phyloP scores from a whole-genome alignment of 805 yeast genomes.

The Kodamaea hsintzibuensis region DNA sequence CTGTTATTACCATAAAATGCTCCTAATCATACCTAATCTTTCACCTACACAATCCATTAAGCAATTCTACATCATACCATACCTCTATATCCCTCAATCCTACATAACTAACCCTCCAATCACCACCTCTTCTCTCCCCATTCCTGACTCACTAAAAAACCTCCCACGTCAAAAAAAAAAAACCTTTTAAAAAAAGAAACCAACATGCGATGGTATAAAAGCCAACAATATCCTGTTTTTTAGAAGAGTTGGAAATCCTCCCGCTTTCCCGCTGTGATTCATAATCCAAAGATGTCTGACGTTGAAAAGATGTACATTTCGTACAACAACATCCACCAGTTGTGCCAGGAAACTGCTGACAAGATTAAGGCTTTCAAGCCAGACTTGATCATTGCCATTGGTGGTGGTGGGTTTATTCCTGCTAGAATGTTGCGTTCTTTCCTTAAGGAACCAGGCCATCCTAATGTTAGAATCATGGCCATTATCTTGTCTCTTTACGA shows the following conservation, averaged over 20 bases:
- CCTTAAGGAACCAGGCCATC: slow-evolving; percentile 81
- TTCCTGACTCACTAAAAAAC: background rate
- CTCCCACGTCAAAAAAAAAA: background rate
- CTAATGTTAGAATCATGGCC: slow-evolving; percentile 92
- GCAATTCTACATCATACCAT: no score
- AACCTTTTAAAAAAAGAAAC: background rate
- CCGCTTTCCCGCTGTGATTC: background rate
- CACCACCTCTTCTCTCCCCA: background rate
- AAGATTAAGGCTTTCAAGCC: slow-evolving; percentile 73
- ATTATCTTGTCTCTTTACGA: slow-evolving; percentile 91
- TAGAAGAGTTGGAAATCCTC: background rate
- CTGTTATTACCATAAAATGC: background rate
- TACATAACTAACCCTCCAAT: background rate
- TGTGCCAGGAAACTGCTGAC: slow-evolving; percentile 61
- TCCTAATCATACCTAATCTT: background rate
- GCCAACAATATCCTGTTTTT: background rate
- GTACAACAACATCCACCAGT: slow-evolving; percentile 77
- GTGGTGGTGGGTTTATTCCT: slow-evolving; percentile 97
- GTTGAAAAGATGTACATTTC: slow-evolving; percentile 66
- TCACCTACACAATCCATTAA: no score
- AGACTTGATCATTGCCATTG: slow-evolving; percentile 91
- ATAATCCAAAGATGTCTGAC: slow-evolving; percentile 14
- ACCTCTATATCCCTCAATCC: background rate
- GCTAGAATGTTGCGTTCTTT: slow-evolving; percentile 95
- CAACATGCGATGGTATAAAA: background rate